Percentiles rank a stretch among this genome's conserved stretches.
These are phyloP conservation scores for Vanilla planifolia DNA, from an alignment of 106 monocot species.

Conservation along the genomic window DNA sequence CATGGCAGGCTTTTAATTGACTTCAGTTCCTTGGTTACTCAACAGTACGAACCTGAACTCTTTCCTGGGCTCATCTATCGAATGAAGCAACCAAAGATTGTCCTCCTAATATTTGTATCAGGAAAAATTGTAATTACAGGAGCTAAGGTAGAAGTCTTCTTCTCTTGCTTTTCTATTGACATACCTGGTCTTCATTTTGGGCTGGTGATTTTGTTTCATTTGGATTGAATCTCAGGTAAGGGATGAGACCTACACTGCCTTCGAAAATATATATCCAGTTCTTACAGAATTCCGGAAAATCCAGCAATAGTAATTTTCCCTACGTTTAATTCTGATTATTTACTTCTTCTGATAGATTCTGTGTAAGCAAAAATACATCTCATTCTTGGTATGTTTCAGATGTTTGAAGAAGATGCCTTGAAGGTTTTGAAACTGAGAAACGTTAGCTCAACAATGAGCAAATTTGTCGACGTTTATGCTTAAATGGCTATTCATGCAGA, in stretches of 20 bases:
- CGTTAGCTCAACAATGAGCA: too few species aligned
- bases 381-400: too few species aligned
- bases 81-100: conserved; percentile 71
- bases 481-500: too few species aligned
- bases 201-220: not conserved
- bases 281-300: conserved; percentile 47
- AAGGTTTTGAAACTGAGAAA: too few species aligned
- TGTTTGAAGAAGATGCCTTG: too few species aligned
- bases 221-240: conserved; percentile 30
- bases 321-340: too few species aligned
- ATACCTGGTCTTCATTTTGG: not conserved
- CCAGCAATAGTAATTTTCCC: conserved; percentile 50
- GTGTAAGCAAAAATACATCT: too few species aligned
- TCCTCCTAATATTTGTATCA: conserved; percentile 60
- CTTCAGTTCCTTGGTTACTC: conserved; percentile 4
- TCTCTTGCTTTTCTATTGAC: not conserved
- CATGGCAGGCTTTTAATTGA: not conserved
- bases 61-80: conserved; percentile 73
- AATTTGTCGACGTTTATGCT: too few species aligned
- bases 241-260: conserved; percentile 55
- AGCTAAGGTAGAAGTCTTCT: conserved; percentile 40
- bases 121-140: conserved; percentile 82
- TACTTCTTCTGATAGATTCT: too few species aligned
- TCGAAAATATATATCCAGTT: conserved; percentile 61
- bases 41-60: conserved; percentile 70